Percentiles rank a stretch among this genome's conserved stretches.
These are phyloP conservation scores for Bertia moriformis DNA, from an alignment of 2,329 filamentous ascomycete genomes.

Conservation along the genomic window DNA sequence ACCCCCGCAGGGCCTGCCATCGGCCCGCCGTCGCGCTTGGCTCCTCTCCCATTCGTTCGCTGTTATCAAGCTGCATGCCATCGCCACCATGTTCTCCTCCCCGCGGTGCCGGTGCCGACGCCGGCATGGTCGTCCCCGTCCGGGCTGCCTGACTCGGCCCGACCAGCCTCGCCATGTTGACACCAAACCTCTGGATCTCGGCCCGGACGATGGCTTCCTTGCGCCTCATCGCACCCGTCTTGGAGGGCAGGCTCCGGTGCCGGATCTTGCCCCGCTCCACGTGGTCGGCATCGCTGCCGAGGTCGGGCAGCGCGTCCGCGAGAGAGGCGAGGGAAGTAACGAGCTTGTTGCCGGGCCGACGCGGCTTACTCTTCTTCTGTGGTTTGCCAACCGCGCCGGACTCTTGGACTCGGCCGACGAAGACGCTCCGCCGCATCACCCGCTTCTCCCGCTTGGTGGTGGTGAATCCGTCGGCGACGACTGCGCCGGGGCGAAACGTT, in stretches of 20 bases:
- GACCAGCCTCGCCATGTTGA: conserved; percentile 65
- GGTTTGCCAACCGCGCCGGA: conserved; percentile 14
- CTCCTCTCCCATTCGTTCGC: conserved; percentile 3
- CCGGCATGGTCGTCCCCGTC: conserved; percentile 7
- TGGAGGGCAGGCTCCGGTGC: conserved; percentile 60
- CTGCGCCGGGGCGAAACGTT: conserved; percentile 33
- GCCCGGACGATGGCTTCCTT: conserved; percentile 66
- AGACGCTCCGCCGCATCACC: conserved; percentile 64
- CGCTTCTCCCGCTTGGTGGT: conserved; percentile 74
- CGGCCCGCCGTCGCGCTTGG: conserved; percentile 31
- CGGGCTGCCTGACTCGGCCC: too few species aligned
- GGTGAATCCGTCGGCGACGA: conserved; percentile 42
- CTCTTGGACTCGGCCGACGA: conserved; percentile 65
- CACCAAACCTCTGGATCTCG: conserved; percentile 73
- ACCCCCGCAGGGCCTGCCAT: conserved; percentile 70
- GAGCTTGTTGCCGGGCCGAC: conserved; percentile 64
- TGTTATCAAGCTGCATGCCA: conserved; percentile 4
- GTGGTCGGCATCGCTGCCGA: conserved; percentile 28
- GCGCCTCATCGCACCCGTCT: conserved; percentile 67
- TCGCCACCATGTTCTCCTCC: conserved; percentile 3
- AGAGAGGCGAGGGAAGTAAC: conserved; percentile 61
- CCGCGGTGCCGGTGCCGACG: conserved; percentile 4
- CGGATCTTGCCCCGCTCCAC: conserved; percentile 46
- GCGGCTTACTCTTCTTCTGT: conserved; percentile 9
- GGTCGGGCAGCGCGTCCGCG: conserved; percentile 64